phyloP scores from a whole-genome alignment of 2,329 filamentous ascomycete species.

The Laburnicola sp. region DNA sequence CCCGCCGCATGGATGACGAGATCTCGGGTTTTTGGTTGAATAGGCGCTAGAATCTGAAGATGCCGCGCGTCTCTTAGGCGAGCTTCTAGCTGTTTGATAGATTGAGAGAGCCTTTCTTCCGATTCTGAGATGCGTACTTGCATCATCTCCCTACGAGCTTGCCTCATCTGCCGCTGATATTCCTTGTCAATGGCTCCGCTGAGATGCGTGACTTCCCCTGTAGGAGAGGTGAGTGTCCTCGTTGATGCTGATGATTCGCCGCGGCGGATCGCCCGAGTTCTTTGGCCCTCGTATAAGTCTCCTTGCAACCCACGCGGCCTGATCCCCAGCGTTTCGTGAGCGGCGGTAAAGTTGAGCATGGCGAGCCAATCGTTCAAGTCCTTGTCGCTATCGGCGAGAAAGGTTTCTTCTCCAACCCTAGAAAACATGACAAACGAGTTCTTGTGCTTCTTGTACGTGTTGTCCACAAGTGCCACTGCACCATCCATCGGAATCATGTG shows the following conservation, averaged over 20 bases:
- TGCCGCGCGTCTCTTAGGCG: slow-evolving; percentile 89
- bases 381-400: slow-evolving; percentile 84
- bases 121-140: slow-evolving; percentile 79
- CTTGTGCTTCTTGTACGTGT: slow-evolving; percentile 91
- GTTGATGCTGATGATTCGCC: slow-evolving; percentile 61
- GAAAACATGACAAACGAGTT: slow-evolving; percentile 90
- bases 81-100: slow-evolving; percentile 77
- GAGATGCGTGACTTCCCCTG: slow-evolving; percentile 72
- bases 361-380: slow-evolving; percentile 97
- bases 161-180: slow-evolving; percentile 83
- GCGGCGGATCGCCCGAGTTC: slow-evolving; percentile 70
- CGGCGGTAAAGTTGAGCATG: slow-evolving; percentile 93
- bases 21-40: slow-evolving; percentile 87
- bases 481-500: slow-evolving; percentile 90
- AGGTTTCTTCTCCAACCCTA: slow-evolving; percentile 80
- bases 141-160: slow-evolving; percentile 81
- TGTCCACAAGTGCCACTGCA: slow-evolving; percentile 84
- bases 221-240: slow-evolving; percentile 68
- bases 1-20: slow-evolving; percentile 82
- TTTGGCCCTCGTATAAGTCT: slow-evolving; percentile 81
- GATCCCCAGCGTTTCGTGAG: slow-evolving; percentile 89
- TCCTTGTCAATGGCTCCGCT: slow-evolving; percentile 76
- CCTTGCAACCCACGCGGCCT: slow-evolving; percentile 86
- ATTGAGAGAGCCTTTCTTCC: slow-evolving; percentile 72
- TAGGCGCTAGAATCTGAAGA: slow-evolving; percentile 82